Evolutionary conservation across 2,329 filamentous ascomycete species (phyloP), one percentile per base, ranked within the genome.

Genomic region (Alternaria dauci): DNA sequence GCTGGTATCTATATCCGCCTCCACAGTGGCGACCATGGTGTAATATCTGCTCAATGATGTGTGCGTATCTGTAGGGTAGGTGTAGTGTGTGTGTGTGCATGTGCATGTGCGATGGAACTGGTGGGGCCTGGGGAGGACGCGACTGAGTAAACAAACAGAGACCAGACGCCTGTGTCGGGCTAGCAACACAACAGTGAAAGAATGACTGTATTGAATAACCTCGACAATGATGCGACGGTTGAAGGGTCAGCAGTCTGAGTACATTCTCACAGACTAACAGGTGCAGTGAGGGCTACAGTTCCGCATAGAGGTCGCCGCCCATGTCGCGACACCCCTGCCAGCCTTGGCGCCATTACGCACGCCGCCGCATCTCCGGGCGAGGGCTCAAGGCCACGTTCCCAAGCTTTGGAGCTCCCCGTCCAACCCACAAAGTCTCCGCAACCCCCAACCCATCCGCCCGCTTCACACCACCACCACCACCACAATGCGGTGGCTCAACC

Each of bases 401-500:
- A 69, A 65, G 70, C 54, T 18, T 3, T 41, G 38, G 38, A 41
- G 38, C 38, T 41, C 25, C 25, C 64, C 65, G 65, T 65, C 65
- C 58, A 57, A 52, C 65, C 56, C 55, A 50, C 53, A 43, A 63
- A 62, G 68, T 69, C 72, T 70, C 59, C 67, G 50, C 61, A 58
- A 62, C 59, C 59, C 53, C 61, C 61, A 59, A 66, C 57, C 62
- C 61, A 59, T 64, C 57, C 53, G 54, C 52, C 58, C 63, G 47
- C 60, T 55, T 36, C 61, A 57, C 57, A 5, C 36, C 60, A 57
- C 63, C 57, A 5, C 36, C 60, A 57, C 63, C 65, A 58, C 71
- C 79, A 88, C 80, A 69, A 94, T 94, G 91, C 89, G 87, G 81
- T 81, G 76, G 72, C 61, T 91, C 59, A 83, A 86, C 69, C 78